Evolutionary conservation across 257 asterid species (phyloP).

Genomic region (Solanum sitiens): DNA sequence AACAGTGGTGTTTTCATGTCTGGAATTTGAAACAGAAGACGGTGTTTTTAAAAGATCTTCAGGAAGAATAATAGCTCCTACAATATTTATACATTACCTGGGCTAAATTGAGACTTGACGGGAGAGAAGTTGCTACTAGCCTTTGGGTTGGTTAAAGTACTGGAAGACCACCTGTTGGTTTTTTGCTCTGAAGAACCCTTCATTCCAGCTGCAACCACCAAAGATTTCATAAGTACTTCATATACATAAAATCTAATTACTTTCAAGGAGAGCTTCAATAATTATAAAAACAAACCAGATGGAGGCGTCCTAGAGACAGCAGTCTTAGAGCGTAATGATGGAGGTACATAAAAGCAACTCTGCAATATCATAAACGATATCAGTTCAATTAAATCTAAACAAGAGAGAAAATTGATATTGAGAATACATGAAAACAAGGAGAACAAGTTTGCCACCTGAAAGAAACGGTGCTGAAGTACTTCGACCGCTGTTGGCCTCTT

Average conservation of each 20-base stretch:
- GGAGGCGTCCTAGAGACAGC: conserved; percentile 51
- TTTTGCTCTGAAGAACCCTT: conserved; percentile 30
- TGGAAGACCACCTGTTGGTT: conserved; percentile 27
- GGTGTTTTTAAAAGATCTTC: background rate
- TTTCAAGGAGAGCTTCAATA: background rate
- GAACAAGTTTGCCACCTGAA: conserved; percentile 41
- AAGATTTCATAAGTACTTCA: background rate
- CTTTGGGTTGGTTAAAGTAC: conserved; percentile 34
- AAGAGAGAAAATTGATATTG: background rate
- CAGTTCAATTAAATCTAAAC: background rate
- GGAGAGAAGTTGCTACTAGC: conserved; percentile 31
- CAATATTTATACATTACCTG: conserved; percentile 29
- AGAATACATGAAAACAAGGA: conserved; percentile 18
- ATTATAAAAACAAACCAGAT: conserved; percentile 44
- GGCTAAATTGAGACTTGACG: conserved; percentile 32
- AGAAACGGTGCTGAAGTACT: conserved; percentile 64
- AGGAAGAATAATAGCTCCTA: background rate
- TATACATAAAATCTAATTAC: background rate
- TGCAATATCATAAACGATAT: conserved; percentile 20
- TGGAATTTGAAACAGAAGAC: background rate
- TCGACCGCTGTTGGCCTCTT: conserved; percentile 65
- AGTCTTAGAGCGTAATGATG: conserved; percentile 47
- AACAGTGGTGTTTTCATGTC: background rate
- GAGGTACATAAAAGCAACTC: conserved; percentile 53
- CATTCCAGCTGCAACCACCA: conserved; percentile 38